Base-by-base conservation (phyloP, 75 land plant genomes). In the Sequoiadendron giganteum region DNA sequence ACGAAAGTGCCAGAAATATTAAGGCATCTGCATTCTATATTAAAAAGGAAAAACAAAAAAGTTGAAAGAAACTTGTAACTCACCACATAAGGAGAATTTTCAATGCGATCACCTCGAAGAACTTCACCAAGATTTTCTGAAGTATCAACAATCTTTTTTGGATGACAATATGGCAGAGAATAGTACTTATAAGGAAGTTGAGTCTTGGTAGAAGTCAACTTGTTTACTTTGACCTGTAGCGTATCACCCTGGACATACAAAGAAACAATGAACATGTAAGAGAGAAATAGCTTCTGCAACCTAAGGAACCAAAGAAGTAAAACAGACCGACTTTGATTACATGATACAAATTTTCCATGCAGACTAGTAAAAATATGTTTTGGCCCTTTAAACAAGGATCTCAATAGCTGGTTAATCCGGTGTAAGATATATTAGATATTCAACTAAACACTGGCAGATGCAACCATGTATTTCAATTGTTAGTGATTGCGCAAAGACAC, bases 61-160 rank as follows among this genome's bases (percentile, higher is more conserved):
- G 47, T 42, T 45, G 14, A 39, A 39, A 38, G 11, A 86, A 80
- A 32, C 45, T 84, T 75, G 76, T 16, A 76, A 88, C 94, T 88
- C 39, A 96, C 99, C 95, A 90, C 90, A 91, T 93, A 97, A 78
- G 96, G 96, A 56, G 98, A 94, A 82, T 97, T 97, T 86, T 97
- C 99, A 89, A 97, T 97, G 54, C 98, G 95, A 90, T 97, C 99
- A 87, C 99, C 99, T 86, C 97, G 94, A 89, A 97, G 96, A 88
- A 96, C 95, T 91, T 97, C 99, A 39, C 99, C 98, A 56, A 97
- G 95, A 92, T 96, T 97, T 89, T 97, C 99, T 18, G 99, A 94
- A 89, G 93, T 93, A 87, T 97, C 93, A 75, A 95, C 86, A 42
- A 96, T 95, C 30, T 86, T 86, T 2, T 90, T 89, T 58, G 99